Evolutionary conservation across 306 rosid genomes (phyloP).

Genomic region (Casuarina glauca): DNA sequence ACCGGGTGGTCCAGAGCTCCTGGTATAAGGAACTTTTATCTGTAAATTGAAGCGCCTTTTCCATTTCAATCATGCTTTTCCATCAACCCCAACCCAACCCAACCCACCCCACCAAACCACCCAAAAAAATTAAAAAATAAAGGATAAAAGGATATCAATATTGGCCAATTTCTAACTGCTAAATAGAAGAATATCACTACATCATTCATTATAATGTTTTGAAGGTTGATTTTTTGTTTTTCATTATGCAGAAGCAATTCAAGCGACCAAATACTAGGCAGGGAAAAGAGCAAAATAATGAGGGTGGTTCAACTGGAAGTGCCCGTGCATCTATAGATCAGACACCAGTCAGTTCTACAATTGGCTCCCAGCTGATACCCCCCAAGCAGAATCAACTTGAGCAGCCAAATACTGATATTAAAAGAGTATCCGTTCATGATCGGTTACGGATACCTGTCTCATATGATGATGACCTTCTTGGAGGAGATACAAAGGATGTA

Average conservation of each 20-base stretch:
- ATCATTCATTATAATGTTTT: slow-evolving; percentile 8
- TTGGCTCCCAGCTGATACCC: slow-evolving; percentile 12
- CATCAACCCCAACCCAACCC: neutral
- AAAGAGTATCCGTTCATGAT: slow-evolving; percentile 52
- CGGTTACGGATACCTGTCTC: slow-evolving; percentile 78
- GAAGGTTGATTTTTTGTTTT: slow-evolving; percentile 18
- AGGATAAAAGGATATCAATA: too few species aligned
- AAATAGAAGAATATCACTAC: neutral
- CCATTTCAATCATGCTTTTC: neutral
- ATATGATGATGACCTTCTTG: slow-evolving; percentile 74
- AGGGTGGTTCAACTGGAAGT: slow-evolving; percentile 29
- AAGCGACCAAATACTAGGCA: slow-evolving; percentile 48
- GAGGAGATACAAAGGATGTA: slow-evolving; percentile 33
- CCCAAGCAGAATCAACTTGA: slow-evolving; percentile 37
- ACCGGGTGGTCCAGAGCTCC: neutral
- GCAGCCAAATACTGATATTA: slow-evolving; percentile 39
- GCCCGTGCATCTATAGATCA: slow-evolving; percentile 9
- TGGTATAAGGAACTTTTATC: neutral
- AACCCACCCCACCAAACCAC: too few species aligned
- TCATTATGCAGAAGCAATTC: slow-evolving; percentile 72
- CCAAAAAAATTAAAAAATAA: too few species aligned
- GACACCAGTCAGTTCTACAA: slow-evolving; percentile 19
- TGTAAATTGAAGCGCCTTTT: slow-evolving; percentile 2
- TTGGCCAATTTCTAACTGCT: too few species aligned
- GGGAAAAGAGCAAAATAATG: slow-evolving; percentile 35